phyloP scores from a whole-genome alignment of 2,329 filamentous ascomycete species.

The Pseudopyricularia cyperi region DNA sequence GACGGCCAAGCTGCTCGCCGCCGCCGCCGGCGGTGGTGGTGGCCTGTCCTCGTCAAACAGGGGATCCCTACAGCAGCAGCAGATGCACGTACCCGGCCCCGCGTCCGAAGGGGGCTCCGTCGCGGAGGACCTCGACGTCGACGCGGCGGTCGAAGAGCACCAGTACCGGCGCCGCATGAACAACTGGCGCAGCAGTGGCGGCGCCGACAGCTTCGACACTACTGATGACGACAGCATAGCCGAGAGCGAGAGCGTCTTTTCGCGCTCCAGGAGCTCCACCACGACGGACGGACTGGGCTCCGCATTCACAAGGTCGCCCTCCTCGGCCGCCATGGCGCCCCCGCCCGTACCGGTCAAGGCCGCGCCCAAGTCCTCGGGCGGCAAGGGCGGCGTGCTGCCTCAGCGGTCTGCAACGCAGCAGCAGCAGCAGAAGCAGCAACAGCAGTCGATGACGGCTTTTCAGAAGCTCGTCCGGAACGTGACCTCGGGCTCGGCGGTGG shows the following conservation, averaged over 20 bases:
- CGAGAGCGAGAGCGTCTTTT: conserved; percentile 44
- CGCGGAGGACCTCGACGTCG: conserved; percentile 36
- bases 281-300: conserved; percentile 6
- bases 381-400: conserved; percentile 5
- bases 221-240: conserved; percentile 30
- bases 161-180: conserved; percentile 25
- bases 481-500: conserved; percentile 18
- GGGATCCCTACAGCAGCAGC: conserved; percentile 15
- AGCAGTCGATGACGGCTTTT: conserved; percentile 28
- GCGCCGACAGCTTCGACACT: conserved; percentile 34
- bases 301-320: conserved; percentile 5
- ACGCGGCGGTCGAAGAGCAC: conserved; percentile 39
- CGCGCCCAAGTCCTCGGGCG: background rate
- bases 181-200: conserved; percentile 18
- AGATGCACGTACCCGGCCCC: conserved; percentile 9
- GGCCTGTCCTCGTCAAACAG: background rate
- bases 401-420: background rate
- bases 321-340: conserved; percentile 3
- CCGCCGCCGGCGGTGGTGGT: background rate
- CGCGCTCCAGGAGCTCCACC: conserved; percentile 44
- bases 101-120: conserved; percentile 22
- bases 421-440: background rate
- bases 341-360: conserved; percentile 3
- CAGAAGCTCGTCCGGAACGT: conserved; percentile 34
- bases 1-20: conserved; percentile 14